These are phyloP conservation scores for Carex pumila DNA, from an alignment of 176 grass and related monocot species.

Conservation along the genomic window DNA sequence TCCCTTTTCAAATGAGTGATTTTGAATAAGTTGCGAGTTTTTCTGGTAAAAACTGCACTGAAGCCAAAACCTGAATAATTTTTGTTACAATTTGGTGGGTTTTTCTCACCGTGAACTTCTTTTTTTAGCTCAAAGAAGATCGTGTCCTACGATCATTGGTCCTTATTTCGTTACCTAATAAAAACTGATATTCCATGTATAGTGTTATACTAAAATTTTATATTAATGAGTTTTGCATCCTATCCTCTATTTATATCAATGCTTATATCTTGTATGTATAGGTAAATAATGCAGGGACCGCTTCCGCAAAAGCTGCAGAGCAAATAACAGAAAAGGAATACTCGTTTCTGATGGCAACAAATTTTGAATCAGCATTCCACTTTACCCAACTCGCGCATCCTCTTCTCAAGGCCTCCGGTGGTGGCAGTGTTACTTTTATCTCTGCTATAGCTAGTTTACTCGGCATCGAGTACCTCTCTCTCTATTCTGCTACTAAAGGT, in stretches of 20 bases:
- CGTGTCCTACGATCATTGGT: no score
- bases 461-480: not conserved
- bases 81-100: not conserved
- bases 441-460: constrained; percentile 13
- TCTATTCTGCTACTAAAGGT: constrained; percentile 34
- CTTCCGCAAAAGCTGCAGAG: not conserved
- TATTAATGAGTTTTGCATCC: not conserved
- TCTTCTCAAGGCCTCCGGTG: constrained; percentile 16
- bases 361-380: constrained; percentile 37
- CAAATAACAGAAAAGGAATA: constrained; percentile 27
- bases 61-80: not conserved
- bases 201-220: not conserved
- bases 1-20: not conserved
- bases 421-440: constrained; percentile 20
- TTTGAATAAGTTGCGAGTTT: not conserved
- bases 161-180: no score
- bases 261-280: not conserved
- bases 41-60: not conserved
- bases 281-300: constrained; percentile 32
- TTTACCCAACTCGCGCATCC: constrained; percentile 31
- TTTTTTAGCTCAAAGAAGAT: no score
- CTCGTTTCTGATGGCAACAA: constrained; percentile 26
- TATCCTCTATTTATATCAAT: not conserved
- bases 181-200: no score
- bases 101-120: no score